phyloP scores from a whole-genome alignment of 2,329 filamentous ascomycete species.

The Botryotinia globosa region DNA sequence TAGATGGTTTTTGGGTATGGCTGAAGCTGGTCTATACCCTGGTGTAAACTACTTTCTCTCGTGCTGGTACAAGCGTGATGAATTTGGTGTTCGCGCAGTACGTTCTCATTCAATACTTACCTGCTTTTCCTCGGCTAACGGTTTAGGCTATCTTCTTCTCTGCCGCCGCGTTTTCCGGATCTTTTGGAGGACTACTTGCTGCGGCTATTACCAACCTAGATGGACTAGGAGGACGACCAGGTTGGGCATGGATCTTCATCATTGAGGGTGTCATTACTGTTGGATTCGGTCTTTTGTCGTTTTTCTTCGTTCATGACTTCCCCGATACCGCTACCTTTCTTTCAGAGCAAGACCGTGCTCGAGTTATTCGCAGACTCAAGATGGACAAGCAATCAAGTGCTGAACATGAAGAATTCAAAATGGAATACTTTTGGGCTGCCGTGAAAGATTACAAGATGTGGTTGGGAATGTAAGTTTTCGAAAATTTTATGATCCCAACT shows the following conservation, averaged over 20 bases:
- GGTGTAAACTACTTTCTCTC: slow-evolving; percentile 80
- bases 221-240: slow-evolving; percentile 42
- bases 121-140: slow-evolving; percentile 53
- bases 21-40: slow-evolving; percentile 73
- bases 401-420: slow-evolving; percentile 71
- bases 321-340: slow-evolving; percentile 65
- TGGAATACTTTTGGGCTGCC: slow-evolving; percentile 67
- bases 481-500: too few species aligned
- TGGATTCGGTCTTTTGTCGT: slow-evolving; percentile 38
- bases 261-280: slow-evolving; percentile 50
- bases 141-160: slow-evolving; percentile 56
- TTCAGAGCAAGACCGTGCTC: slow-evolving; percentile 62
- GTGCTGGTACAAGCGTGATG: slow-evolving; percentile 71
- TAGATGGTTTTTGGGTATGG: slow-evolving; percentile 63
- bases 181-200: slow-evolving; percentile 47
- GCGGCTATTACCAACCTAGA: slow-evolving; percentile 46
- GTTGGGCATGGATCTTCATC: slow-evolving; percentile 52
- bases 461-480: slow-evolving; percentile 40
- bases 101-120: slow-evolving; percentile 33
- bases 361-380: slow-evolving; percentile 67
- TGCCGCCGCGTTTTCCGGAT: slow-evolving; percentile 51
- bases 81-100: slow-evolving; percentile 53
- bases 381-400: slow-evolving; percentile 72
- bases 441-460: slow-evolving; percentile 88
- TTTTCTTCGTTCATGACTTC: slow-evolving; percentile 29